Conservation (phyloP, 2,329 filamentous ascomycete species). For the Colletotrichum sp. region DNA sequence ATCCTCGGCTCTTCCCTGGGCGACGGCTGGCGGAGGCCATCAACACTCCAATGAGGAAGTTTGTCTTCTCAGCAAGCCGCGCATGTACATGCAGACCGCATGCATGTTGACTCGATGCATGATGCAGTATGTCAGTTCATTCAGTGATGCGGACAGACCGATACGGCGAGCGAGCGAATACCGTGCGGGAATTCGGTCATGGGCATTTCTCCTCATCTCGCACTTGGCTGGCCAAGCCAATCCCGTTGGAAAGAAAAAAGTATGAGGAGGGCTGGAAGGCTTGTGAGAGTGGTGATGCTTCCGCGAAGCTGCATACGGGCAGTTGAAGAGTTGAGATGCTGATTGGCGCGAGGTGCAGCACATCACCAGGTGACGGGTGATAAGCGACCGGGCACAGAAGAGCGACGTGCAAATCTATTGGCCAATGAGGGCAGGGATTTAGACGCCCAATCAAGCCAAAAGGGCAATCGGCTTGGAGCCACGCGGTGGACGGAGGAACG, state of each 20-base stretch:
- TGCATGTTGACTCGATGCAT: slow-evolving; percentile 20
- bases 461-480: neutral
- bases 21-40: neutral
- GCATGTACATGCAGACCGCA: slow-evolving; percentile 12
- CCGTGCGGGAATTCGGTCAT: neutral
- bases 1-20: slow-evolving; percentile 9
- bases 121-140: slow-evolving; percentile 10
- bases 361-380: slow-evolving; percentile 22
- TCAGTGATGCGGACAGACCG: slow-evolving; percentile 6
- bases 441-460: slow-evolving; percentile 17
- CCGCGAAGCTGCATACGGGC: slow-evolving; percentile 9
- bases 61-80: neutral
- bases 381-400: slow-evolving; percentile 12
- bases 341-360: slow-evolving; percentile 13
- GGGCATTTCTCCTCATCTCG: slow-evolving; percentile 9
- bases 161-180: slow-evolving; percentile 9
- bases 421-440: slow-evolving; percentile 12
- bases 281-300: slow-evolving; percentile 15
- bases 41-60: slow-evolving; percentile 11
- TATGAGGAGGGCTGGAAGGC: slow-evolving; percentile 5
- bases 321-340: neutral
- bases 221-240: neutral
- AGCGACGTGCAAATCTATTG: neutral
- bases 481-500: neutral
- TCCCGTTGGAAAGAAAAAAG: neutral